Evolutionary conservation across 192 early-diverging fungal genomes (phyloP).

Genomic region (Coemansia sp.): DNA sequence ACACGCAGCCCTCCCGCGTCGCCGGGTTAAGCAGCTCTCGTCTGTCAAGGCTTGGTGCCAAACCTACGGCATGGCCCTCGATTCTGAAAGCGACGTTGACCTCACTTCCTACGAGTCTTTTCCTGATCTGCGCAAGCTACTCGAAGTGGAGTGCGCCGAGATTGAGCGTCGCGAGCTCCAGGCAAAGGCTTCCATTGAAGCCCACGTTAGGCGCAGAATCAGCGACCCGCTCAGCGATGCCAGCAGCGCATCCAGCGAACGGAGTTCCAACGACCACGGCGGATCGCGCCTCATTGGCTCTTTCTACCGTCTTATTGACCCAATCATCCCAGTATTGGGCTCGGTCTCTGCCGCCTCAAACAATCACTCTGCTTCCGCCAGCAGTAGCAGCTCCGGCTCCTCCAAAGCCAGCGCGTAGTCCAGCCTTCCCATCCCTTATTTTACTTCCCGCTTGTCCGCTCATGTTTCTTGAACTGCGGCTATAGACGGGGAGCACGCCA

Average conservation of each 20-base stretch:
- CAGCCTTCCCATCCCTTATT: too few species aligned
- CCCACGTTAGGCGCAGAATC: conserved; percentile 37
- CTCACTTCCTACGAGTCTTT: conserved; percentile 48
- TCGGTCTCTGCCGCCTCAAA: background rate
- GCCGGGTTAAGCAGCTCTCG: conserved; percentile 47
- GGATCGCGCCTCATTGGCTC: conserved; percentile 36
- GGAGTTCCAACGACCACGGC: conserved; percentile 11
- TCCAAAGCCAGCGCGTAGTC: conserved; percentile 9
- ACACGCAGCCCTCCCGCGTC: conserved; percentile 16
- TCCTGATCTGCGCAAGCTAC: conserved; percentile 45
- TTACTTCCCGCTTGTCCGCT: too few species aligned
- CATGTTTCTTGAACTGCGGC: too few species aligned
- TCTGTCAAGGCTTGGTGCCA: conserved; percentile 48
- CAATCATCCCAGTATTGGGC: conserved; percentile 31
- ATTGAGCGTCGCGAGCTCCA: conserved; percentile 47
- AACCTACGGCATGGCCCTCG: conserved; percentile 37
- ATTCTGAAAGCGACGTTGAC: conserved; percentile 25
- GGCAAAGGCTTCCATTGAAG: conserved; percentile 31
- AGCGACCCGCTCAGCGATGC: conserved; percentile 45
- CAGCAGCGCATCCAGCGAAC: conserved; percentile 14
- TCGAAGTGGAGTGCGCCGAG: conserved; percentile 50
- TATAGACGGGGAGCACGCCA: too few species aligned
- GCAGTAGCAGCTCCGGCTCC: conserved; percentile 14
- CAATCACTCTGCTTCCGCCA: background rate
- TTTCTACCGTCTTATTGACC: conserved; percentile 44